Conservation (phyloP, 192 early-diverging fungal genomes). For the Rhizophagus prolifer region DNA sequence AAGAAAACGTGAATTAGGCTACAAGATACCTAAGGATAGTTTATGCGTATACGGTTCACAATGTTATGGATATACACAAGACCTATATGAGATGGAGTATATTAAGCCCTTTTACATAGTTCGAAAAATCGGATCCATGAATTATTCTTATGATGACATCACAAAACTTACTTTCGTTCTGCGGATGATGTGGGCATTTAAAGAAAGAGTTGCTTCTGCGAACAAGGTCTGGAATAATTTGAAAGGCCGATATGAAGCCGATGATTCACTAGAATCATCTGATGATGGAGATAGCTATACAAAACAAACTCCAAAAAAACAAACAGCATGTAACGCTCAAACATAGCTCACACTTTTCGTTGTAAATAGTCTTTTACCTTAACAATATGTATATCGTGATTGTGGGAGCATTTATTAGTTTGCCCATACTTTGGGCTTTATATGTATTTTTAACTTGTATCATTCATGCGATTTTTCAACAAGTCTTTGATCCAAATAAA, state of each 20-base stretch:
- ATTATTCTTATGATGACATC: not conserved
- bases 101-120: conserved; percentile 14
- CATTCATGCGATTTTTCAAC: no score
- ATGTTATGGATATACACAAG: not conserved
- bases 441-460: no score
- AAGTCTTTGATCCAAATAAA: no score
- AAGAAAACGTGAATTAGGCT: conserved; percentile 2
- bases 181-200: conserved; percentile 10
- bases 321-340: conserved; percentile 1
- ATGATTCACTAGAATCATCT: conserved; percentile 7
- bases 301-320: not conserved
- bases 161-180: conserved; percentile 13
- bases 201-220: not conserved
- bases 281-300: conserved; percentile 1
- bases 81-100: conserved; percentile 8
- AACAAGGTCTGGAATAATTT: conserved; percentile 17
- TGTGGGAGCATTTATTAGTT: no score
- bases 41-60: conserved; percentile 14
- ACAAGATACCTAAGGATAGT: not conserved
- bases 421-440: no score
- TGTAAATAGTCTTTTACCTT: no score
- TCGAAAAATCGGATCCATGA: not conserved
- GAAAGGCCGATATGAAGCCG: conserved; percentile 13
- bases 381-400: no score
- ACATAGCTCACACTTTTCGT: no score